A percentile compares a stretch with the other conserved stretches of the same genome.
Conservation (phyloP, 2,329 filamentous ascomycete species). For the Acephala macrosclerotiorum region DNA sequence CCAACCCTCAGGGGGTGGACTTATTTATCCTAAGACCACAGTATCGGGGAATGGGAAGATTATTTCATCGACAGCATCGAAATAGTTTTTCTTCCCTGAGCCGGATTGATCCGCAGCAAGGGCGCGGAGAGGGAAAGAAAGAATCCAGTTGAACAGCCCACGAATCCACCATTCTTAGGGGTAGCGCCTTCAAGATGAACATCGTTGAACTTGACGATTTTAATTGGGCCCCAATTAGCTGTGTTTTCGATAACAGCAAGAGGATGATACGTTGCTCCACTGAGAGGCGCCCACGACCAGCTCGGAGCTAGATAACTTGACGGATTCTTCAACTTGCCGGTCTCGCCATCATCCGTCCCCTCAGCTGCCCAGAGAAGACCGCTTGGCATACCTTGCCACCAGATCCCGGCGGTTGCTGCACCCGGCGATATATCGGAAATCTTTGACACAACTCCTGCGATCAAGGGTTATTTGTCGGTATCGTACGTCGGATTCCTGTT, state of each 20-base stretch:
- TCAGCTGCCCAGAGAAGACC: background rate
- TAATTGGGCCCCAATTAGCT: background rate
- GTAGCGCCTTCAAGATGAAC: background rate
- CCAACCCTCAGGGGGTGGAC: background rate
- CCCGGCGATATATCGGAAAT: background rate
- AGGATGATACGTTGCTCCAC: background rate
- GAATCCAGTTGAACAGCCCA: background rate
- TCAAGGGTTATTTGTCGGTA: background rate
- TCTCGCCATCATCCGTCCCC: background rate
- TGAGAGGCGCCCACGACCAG: background rate
- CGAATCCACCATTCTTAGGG: background rate
- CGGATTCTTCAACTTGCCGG: background rate
- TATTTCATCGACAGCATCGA: background rate
- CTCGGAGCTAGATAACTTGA: background rate
- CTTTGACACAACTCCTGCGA: background rate
- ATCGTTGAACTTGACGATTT: background rate
- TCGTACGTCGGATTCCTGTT: background rate
- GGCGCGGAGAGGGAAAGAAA: background rate
- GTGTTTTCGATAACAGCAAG: background rate
- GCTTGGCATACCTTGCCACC: background rate
- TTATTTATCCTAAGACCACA: no score
- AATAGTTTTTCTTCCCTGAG: background rate
- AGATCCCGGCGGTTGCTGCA: background rate
- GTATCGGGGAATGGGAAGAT: background rate
- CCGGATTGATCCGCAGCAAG: background rate